Evolutionary conservation across 2,329 filamentous ascomycete genomes (phyloP).

Genomic region (Magnaporthiopsis rhizophila): DNA sequence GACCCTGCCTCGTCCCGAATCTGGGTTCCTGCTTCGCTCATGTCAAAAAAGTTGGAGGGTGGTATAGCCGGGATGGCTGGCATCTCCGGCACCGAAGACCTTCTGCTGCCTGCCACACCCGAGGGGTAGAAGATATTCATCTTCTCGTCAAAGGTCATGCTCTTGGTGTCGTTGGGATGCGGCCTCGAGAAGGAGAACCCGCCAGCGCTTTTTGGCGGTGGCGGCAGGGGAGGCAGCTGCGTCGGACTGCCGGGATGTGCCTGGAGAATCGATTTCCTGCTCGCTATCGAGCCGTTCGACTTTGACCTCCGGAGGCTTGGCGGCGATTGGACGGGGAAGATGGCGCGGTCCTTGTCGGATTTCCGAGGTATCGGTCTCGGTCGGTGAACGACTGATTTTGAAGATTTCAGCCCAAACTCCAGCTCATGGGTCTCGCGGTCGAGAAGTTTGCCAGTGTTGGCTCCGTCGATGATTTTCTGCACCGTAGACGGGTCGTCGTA

Average conservation of each 20-base stretch:
- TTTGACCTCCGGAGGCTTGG: conserved; percentile 36
- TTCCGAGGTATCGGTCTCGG: conserved; percentile 49
- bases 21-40: conserved; percentile 4
- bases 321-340: conserved; percentile 38
- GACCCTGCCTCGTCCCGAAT: conserved; percentile 16
- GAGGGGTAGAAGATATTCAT: conserved; percentile 42
- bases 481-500: conserved; percentile 45
- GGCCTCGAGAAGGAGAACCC: conserved; percentile 19
- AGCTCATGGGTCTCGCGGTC: conserved; percentile 6
- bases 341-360: conserved; percentile 33
- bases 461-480: conserved; percentile 38
- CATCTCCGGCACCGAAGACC: conserved; percentile 36
- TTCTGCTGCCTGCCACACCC: conserved; percentile 22
- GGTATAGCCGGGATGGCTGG: conserved; percentile 33
- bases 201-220: conserved; percentile 34
- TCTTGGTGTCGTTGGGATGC: conserved; percentile 44
- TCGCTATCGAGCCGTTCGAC: conserved; percentile 38
- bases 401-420: conserved; percentile 11
- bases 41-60: conserved; percentile 6
- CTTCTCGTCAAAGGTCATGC: conserved; percentile 52
- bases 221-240: conserved; percentile 43
- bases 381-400: conserved; percentile 41
- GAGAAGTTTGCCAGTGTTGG: conserved; percentile 20
- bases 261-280: conserved; percentile 36
- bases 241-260: conserved; percentile 37